phyloP scores from a whole-genome alignment of 2,329 filamentous ascomycete genomes.

The Aurifilum marmelostoma region DNA sequence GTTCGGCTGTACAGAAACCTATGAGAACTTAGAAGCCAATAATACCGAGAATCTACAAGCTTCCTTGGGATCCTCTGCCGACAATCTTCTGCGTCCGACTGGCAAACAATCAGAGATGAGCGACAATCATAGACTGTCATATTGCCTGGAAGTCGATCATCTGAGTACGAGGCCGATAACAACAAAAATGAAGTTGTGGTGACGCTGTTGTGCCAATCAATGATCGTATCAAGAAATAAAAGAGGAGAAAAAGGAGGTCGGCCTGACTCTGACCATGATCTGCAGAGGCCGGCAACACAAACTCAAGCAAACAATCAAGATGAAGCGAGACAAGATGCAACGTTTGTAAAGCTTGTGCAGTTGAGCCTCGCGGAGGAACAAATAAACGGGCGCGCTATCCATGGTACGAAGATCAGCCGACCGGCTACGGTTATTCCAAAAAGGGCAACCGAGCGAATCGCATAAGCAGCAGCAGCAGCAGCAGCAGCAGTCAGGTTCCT shows the following conservation, averaged over 20 bases:
- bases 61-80: no score
- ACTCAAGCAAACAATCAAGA: neutral
- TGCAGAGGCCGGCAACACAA: neutral
- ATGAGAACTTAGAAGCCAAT: neutral
- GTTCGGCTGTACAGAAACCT: neutral
- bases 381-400: neutral
- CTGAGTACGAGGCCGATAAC: neutral
- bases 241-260: neutral
- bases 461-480: neutral
- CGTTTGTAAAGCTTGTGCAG: neutral
- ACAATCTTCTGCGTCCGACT: neutral
- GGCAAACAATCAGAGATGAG: neutral
- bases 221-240: no score
- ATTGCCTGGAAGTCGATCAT: no score
- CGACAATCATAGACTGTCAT: neutral
- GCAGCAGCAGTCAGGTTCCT: neutral
- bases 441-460: neutral
- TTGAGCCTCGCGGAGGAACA: neutral
- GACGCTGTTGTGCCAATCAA: neutral
- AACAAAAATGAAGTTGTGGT: neutral
- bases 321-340: neutral
- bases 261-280: neutral
- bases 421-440: neutral
- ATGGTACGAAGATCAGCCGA: neutral
- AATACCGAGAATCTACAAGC: neutral